Percentiles rank a stretch among this genome's conserved stretches.
Conservation (phyloP, 768 basidiomycete species). For the Russula earlei region DNA sequence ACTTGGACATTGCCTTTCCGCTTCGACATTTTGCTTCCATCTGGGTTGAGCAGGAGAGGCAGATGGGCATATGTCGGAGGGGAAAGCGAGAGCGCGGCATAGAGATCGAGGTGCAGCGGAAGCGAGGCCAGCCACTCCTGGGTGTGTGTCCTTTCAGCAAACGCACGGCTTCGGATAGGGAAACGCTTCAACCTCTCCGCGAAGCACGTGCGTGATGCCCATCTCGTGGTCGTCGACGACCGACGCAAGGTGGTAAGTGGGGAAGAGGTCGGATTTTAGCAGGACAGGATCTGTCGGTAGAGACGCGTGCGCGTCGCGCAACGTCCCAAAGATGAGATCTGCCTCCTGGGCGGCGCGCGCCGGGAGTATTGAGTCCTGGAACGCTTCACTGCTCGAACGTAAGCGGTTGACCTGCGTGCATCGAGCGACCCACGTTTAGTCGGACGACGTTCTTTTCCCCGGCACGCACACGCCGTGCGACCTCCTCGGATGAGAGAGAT, state of each 20-base stretch:
- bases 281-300: slow-evolving; percentile 85
- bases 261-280: slow-evolving; percentile 86
- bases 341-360: slow-evolving; percentile 34
- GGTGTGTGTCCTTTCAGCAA: background rate
- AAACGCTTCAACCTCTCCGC: slow-evolving; percentile 66
- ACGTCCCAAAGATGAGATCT: slow-evolving; percentile 70
- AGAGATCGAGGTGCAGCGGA: slow-evolving; percentile 84
- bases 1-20: slow-evolving; percentile 85
- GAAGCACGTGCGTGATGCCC: slow-evolving; percentile 90
- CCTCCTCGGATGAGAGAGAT: slow-evolving; percentile 81
- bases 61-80: slow-evolving; percentile 86
- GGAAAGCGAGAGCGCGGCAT: slow-evolving; percentile 59
- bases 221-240: slow-evolving; percentile 95
- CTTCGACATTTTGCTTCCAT: slow-evolving; percentile 93
- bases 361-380: slow-evolving; percentile 53
- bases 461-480: slow-evolving; percentile 56
- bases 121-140: slow-evolving; percentile 97
- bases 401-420: background rate
- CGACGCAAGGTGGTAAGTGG: slow-evolving; percentile 93
- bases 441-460: slow-evolving; percentile 80
- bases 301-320: slow-evolving; percentile 69
- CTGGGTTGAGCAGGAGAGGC: slow-evolving; percentile 80
- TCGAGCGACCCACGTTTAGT: slow-evolving; percentile 56
- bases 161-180: background rate
- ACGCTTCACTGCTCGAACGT: background rate